Conservation (phyloP, 2,329 filamentous ascomycete genomes). For the Sarocladium kiliense region DNA sequence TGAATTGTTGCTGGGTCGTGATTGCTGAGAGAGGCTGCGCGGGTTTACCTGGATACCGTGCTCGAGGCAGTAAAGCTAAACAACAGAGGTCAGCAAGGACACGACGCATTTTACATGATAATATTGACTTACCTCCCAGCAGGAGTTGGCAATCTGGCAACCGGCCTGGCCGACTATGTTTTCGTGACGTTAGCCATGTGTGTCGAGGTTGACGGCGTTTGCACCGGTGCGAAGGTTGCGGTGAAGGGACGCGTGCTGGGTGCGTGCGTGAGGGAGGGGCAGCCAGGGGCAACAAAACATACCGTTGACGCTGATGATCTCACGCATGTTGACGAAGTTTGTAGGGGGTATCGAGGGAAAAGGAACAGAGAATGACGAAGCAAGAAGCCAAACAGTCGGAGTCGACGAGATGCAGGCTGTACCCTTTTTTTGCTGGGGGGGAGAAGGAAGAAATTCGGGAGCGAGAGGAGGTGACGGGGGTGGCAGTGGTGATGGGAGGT, state of each 20-base stretch:
- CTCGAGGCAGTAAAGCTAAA: constrained; percentile 98
- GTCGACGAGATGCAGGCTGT: constrained; percentile 22
- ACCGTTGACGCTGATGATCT: constrained; percentile 99
- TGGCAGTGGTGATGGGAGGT: constrained; percentile 14
- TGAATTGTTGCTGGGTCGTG: not conserved
- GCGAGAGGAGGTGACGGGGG: constrained; percentile 19
- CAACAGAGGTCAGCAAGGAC: constrained; percentile 22
- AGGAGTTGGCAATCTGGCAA: constrained; percentile 99
- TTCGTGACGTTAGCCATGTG: constrained; percentile 7
- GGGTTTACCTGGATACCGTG: constrained; percentile 90
- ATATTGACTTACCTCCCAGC: constrained; percentile 87
- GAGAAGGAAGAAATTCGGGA: constrained; percentile 19
- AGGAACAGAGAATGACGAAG: constrained; percentile 22
- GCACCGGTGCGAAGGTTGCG: constrained; percentile 11
- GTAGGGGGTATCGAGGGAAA: constrained; percentile 17
- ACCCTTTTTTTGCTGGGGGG: constrained; percentile 22
- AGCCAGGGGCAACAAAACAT: constrained; percentile 24
- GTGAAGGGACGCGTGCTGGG: constrained; percentile 38
- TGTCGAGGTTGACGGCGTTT: not conserved
- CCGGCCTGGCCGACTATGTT: constrained; percentile 93
- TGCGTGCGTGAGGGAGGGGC: constrained; percentile 22
- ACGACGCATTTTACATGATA: constrained; percentile 7
- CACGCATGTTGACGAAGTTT: constrained; percentile 73
- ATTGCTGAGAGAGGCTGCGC: not conserved
- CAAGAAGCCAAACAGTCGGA: constrained; percentile 20